These are phyloP conservation scores for Nitzschia sp. DNA, from an alignment of 108 stramenopile genomes.

Conservation along the genomic window DNA sequence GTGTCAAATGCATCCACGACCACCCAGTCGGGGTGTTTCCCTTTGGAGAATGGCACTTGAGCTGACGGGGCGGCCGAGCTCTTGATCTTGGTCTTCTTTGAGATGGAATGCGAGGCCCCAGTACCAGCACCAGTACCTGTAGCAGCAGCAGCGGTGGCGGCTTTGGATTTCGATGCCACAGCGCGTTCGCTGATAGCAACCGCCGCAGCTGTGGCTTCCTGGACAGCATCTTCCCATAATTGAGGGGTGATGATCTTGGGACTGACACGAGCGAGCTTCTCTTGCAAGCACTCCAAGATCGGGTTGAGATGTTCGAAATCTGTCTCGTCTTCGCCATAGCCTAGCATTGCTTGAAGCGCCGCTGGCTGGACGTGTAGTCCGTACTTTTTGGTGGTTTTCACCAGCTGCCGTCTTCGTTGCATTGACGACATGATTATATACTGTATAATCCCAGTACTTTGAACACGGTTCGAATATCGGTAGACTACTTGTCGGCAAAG, in stretches of 20 bases:
- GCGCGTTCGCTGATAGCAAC: background rate
- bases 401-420: slow-evolving; percentile 32
- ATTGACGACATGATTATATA: slow-evolving; percentile 10
- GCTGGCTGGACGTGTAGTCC: slow-evolving; percentile 43
- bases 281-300: slow-evolving; percentile 3
- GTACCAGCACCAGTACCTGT: background rate
- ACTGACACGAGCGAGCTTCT: background rate
- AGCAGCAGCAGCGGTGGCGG: background rate
- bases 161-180: background rate
- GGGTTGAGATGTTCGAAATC: background rate
- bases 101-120: background rate
- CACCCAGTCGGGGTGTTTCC: slow-evolving; percentile 6
- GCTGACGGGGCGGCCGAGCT: background rate
- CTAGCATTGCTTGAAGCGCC: slow-evolving; percentile 27
- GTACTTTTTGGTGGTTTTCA: slow-evolving; percentile 37
- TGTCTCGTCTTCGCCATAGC: slow-evolving; percentile 6
- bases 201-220: slow-evolving; percentile 8
- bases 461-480: no score
- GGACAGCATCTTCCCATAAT: slow-evolving; percentile 47
- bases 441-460: no score
- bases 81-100: background rate
- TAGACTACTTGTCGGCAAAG: no score
- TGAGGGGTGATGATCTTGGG: slow-evolving; percentile 41
- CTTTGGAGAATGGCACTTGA: background rate
- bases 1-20: slow-evolving; percentile 46